These are phyloP conservation scores for Aspergillus affinis DNA, from an alignment of 495 filamentous ascomycete species.

Conservation along the genomic window DNA sequence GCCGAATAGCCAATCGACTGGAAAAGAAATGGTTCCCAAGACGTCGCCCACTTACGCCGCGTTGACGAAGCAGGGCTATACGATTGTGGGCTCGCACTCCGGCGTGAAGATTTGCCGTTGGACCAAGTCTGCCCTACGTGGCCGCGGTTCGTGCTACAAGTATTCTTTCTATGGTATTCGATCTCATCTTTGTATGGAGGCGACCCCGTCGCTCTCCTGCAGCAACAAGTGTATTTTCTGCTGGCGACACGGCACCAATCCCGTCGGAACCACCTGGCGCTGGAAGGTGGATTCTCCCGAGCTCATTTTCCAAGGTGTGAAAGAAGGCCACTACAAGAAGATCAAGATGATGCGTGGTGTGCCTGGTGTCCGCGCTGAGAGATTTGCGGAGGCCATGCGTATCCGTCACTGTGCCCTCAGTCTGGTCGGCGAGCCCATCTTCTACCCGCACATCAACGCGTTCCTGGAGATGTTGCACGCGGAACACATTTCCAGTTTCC, in stretches of 20 bases:
- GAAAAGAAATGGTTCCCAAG: constrained; percentile 91
- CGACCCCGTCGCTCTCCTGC: constrained; percentile 91
- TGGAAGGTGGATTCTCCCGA: constrained; percentile 93
- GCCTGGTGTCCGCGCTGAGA: constrained; percentile 85
- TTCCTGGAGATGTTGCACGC: constrained; percentile 78
- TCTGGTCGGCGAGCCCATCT: constrained; percentile 93
- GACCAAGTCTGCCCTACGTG: constrained; percentile 97
- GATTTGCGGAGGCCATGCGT: constrained; percentile 88
- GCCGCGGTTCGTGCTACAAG: constrained; percentile 95
- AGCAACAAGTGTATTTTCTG: constrained; percentile 99
- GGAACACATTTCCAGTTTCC: constrained; percentile 87
- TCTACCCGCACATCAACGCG: constrained; percentile 95
- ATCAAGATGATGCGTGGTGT: constrained; percentile 96
- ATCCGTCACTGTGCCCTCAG: constrained; percentile 90
- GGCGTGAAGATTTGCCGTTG: constrained; percentile 98
- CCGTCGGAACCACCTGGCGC: constrained; percentile 92
- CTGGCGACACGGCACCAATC: constrained; percentile 97
- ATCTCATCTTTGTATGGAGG: constrained; percentile 97
- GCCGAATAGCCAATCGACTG: constrained; percentile 37
- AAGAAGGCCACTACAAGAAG: constrained; percentile 90
- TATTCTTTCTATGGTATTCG: constrained; percentile 94
- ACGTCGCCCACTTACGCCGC: constrained; percentile 82
- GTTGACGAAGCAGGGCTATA: constrained; percentile 94
- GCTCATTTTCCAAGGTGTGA: constrained; percentile 83
- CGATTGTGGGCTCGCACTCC: constrained; percentile 91